Conservation (phyloP, 2,329 filamentous ascomycete genomes). For the Alternaria ventricosa region DNA sequence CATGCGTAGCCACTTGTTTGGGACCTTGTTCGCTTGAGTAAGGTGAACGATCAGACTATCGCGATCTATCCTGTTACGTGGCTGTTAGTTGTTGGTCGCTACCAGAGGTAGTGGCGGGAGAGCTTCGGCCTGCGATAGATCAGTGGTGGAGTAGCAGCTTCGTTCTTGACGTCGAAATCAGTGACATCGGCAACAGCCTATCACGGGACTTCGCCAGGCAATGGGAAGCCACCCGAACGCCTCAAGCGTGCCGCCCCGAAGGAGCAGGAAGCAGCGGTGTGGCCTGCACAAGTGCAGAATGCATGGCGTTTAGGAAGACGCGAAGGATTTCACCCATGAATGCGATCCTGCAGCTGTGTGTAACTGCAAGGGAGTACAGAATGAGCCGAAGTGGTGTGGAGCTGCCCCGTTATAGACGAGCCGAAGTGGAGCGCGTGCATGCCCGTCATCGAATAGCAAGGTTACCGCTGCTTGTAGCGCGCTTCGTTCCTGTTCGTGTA, state of each 20-base stretch:
- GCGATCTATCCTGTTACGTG: constrained; percentile 6
- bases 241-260: neutral
- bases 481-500: neutral
- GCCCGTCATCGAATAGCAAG: neutral
- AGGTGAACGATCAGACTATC: neutral
- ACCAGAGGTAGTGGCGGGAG: neutral
- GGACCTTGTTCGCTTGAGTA: neutral
- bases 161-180: neutral
- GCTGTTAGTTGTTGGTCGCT: constrained; percentile 3
- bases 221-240: neutral
- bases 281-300: neutral
- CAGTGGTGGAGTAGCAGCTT: neutral
- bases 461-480: neutral
- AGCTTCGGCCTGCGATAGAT: neutral
- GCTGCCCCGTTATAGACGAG: neutral
- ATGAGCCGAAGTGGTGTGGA: constrained; percentile 1
- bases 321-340: neutral
- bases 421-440: neutral
- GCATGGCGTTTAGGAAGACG: neutral
- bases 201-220: neutral
- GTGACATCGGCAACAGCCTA: neutral
- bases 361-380: neutral
- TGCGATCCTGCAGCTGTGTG: neutral
- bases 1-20: constrained; percentile 1
- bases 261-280: constrained; percentile 6